Conservation (phyloP, 225 moss, liverwort and hornwort genomes). For the Climacium dendroides region DNA sequence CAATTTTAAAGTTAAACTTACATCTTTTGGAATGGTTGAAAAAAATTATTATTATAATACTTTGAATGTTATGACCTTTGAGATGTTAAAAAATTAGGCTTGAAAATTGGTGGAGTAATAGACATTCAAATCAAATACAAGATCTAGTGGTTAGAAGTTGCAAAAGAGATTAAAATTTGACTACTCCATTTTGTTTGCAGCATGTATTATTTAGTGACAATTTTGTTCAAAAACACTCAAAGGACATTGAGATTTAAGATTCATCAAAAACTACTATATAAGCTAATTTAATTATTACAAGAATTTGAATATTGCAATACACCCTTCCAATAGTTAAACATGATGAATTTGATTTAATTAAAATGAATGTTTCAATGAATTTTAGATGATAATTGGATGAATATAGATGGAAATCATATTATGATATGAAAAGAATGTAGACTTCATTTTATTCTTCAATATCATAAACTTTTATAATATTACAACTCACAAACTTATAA, state of each 20-base stretch:
- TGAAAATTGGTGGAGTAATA: not conserved
- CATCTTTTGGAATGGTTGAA: fast-evolving
- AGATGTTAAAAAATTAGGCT: not conserved
- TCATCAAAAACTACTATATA: not conserved
- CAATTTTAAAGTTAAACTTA: not conserved
- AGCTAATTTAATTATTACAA: not conserved
- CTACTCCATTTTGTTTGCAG: not conserved
- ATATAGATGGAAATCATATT: not conserved
- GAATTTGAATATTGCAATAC: fast-evolving
- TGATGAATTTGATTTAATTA: not conserved
- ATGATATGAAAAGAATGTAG: not conserved
- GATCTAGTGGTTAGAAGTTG: not conserved
- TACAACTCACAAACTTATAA: fast-evolving
- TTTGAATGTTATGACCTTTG: not conserved
- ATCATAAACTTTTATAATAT: not conserved
- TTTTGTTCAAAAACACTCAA: not conserved
- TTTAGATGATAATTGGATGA: not conserved
- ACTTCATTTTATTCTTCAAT: not conserved
- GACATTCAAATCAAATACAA: not conserved
- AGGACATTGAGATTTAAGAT: fast-evolving
- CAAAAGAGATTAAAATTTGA: not conserved
- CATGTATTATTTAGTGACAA: fast-evolving
- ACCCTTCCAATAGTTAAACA: fast-evolving
- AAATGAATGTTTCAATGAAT: too few relatives aligned
- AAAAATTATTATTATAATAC: too few relatives aligned